Evolutionary conservation across 257 asterid species (phyloP), one percentile per base, ranked within the genome.

Genomic region (Plantago ovata): DNA sequence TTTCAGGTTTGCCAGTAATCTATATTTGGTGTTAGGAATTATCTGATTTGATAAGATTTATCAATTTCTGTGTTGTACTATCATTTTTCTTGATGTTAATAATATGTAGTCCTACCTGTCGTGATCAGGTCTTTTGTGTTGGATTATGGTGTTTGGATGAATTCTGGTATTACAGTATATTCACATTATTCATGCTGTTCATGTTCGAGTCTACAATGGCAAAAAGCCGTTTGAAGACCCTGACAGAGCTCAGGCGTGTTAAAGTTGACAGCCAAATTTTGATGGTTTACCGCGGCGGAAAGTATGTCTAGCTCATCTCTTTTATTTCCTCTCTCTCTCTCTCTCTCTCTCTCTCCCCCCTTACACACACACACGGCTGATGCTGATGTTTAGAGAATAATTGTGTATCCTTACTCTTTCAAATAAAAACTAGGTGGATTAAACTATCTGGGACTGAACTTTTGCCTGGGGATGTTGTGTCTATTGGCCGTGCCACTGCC

Each of bases 171-270:
- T 92, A 92, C 84, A 92, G 96, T 67, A 64, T 92, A 65, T 92
- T 92, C 80, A 89, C 98, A 43, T 73, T 93, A 40, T 89, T 93
- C 79, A 93, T 93, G 98, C 80, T 93, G 80, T 88, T 93, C 64
- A 84, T 93, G 98, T 93, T 89, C 63, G 98, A 93, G 81, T 93
- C 98, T 40, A 93, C 98, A 44, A 93, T 93, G 98, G 95, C 97
- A 3, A 89, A 93, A 69, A 88, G 97, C 75, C 98, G 97, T 46
- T 66, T 93, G 72, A 89, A 86, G 82, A 93, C 98, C 68, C 74
- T 93, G 39, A 61, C 89, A 32, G 98, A 93, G 79, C 96, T 88
- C 57, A 84, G 98, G 66, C 95, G 98, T 45, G 98, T 93, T 54
- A 84, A 81, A 75, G 97, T 93, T 72, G 98, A 93, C 66, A 89